Percentiles rank a stretch among this genome's conserved stretches.
These are phyloP conservation scores for Teunomyces tritomae DNA, from an alignment of 805 yeast species.

Conservation along the genomic window DNA sequence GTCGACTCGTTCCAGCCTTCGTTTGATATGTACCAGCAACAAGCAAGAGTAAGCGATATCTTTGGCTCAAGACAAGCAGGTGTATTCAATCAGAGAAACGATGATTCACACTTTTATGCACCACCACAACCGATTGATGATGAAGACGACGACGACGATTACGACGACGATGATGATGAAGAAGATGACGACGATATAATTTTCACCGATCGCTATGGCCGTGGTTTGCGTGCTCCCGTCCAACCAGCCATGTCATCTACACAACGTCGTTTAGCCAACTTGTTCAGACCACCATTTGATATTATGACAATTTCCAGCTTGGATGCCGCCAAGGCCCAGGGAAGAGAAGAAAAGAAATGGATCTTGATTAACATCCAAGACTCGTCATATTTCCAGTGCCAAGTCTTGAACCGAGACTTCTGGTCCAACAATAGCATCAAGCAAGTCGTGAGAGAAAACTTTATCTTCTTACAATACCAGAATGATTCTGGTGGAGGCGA, in stretches of 20 bases:
- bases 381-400: slow-evolving; percentile 79
- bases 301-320: slow-evolving; percentile 65
- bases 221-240: too few species aligned
- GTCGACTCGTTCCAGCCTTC: slow-evolving; percentile 41
- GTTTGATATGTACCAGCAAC: slow-evolving; percentile 2
- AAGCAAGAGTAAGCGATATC: slow-evolving; percentile 28
- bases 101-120: too few species aligned
- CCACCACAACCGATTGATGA: slow-evolving; percentile 25
- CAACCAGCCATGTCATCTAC: slow-evolving; percentile 36
- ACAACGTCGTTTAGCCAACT: slow-evolving; percentile 69
- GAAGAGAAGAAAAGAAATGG: slow-evolving; percentile 70
- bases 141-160: slow-evolving; percentile 29
- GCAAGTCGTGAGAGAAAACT: slow-evolving; percentile 59
- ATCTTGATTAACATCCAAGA: slow-evolving; percentile 87
- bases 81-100: slow-evolving; percentile 54
- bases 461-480: slow-evolving; percentile 83
- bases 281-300: slow-evolving; percentile 94
- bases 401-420: slow-evolving; percentile 85
- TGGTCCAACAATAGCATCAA: slow-evolving; percentile 77
- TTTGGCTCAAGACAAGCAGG: slow-evolving; percentile 50
- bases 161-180: slow-evolving; percentile 30
- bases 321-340: slow-evolving; percentile 71
- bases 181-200: slow-evolving; percentile 19
- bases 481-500: slow-evolving; percentile 73
- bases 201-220: slow-evolving; percentile 15